These are phyloP conservation scores for Trichoderma koningiopsis DNA, from an alignment of 2,329 filamentous ascomycete species.

Conservation along the genomic window DNA sequence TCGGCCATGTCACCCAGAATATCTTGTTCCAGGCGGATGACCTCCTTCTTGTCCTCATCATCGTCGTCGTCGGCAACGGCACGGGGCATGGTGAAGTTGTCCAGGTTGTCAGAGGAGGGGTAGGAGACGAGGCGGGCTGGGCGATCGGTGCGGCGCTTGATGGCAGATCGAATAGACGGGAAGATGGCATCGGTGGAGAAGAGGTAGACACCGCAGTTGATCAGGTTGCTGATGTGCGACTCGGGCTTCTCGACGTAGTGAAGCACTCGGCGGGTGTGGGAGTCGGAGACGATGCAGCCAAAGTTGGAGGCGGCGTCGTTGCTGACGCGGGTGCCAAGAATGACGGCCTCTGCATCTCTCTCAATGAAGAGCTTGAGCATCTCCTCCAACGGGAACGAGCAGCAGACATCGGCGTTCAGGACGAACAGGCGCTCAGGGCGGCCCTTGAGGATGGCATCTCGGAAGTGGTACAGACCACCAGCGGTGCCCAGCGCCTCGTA, in stretches of 20 bases:
- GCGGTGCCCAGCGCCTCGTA: slow-evolving; percentile 96
- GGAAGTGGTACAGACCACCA: slow-evolving; percentile 97
- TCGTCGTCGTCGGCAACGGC: slow-evolving; percentile 44
- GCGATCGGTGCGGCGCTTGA: slow-evolving; percentile 91
- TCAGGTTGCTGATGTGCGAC: slow-evolving; percentile 94
- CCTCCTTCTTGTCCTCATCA: slow-evolving; percentile 69
- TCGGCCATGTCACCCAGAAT: slow-evolving; percentile 94
- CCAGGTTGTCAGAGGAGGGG: slow-evolving; percentile 91
- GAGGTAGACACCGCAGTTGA: slow-evolving; percentile 99
- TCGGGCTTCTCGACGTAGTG: slow-evolving; percentile 99
- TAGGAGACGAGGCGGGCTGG: slow-evolving; percentile 85
- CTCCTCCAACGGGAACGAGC: slow-evolving; percentile 92
- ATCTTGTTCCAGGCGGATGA: slow-evolving; percentile 94
- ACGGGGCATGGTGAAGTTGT: slow-evolving; percentile 58
- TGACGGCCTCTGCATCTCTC: slow-evolving; percentile 94
- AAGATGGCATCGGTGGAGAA: slow-evolving; percentile 96
- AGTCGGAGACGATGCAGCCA: slow-evolving; percentile 94
- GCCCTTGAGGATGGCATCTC: slow-evolving; percentile 96
- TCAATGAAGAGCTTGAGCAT: slow-evolving; percentile 95
- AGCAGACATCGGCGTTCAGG: slow-evolving; percentile 97
- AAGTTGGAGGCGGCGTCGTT: slow-evolving; percentile 95
- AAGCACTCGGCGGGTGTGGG: slow-evolving; percentile 90
- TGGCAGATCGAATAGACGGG: slow-evolving; percentile 89
- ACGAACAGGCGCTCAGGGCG: slow-evolving; percentile 95
- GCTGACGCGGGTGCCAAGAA: slow-evolving; percentile 86